Conservation (phyloP, 176 grass and related monocot genomes). For the Lolium multiflorum region DNA sequence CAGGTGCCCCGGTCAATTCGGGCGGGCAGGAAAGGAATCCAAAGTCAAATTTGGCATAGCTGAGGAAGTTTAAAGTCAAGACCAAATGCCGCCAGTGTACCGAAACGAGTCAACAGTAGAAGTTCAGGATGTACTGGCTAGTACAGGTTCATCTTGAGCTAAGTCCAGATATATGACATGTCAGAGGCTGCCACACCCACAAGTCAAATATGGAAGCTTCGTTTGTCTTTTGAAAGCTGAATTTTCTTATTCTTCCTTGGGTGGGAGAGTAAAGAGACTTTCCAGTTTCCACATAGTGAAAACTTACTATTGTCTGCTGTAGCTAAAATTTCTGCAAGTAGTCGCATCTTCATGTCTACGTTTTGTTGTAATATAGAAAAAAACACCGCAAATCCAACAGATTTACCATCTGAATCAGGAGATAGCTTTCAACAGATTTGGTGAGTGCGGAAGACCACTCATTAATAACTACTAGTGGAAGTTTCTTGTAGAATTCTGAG, state of each 20-base stretch:
- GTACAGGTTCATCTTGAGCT: background rate
- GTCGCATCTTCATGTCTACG: background rate
- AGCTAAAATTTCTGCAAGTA: background rate
- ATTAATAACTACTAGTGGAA: background rate
- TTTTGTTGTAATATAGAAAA: background rate
- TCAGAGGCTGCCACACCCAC: too few relatives aligned
- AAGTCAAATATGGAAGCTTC: background rate
- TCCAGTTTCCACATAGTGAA: background rate
- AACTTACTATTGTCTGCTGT: background rate
- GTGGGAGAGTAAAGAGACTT: background rate
- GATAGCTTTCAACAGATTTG: conserved; percentile 32
- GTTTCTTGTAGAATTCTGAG: conserved; percentile 36
- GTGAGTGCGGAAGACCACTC: conserved; percentile 22
- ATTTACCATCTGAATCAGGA: conserved; percentile 32
- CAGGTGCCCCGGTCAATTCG: background rate
- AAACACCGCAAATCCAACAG: background rate
- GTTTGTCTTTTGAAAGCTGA: background rate
- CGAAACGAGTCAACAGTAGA: conserved; percentile 22
- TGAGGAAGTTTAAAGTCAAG: background rate
- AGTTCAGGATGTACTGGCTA: background rate
- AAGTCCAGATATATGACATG: too few relatives aligned
- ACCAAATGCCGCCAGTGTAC: background rate
- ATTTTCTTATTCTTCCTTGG: background rate
- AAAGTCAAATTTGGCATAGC: background rate
- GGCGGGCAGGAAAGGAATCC: too few relatives aligned